These are phyloP conservation scores for Sphaerulina vaccinii DNA, from an alignment of 2,329 filamentous ascomycete genomes.

Conservation along the genomic window DNA sequence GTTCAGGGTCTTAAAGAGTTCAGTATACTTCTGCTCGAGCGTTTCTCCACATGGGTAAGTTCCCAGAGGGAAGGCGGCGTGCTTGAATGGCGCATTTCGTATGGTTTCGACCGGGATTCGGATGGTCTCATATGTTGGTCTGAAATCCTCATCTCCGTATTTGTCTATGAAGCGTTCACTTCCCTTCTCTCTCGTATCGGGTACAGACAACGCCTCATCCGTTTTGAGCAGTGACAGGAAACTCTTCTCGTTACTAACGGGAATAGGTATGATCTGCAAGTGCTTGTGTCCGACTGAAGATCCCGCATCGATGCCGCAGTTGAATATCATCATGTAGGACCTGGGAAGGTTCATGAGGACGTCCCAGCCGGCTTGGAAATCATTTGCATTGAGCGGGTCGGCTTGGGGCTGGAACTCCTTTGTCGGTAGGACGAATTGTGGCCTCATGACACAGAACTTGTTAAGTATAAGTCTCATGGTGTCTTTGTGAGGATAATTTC, in stretches of 20 bases:
- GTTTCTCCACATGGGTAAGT: not conserved
- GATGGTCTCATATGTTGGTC: no score
- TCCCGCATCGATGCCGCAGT: conserved; percentile 47
- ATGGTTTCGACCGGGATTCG: no score
- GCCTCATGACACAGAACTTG: conserved; percentile 40
- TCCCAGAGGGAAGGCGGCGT: not conserved
- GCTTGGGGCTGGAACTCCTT: conserved; percentile 40
- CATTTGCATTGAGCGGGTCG: conserved; percentile 39
- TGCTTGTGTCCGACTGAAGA: conserved; percentile 49
- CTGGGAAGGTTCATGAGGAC: conserved; percentile 34
- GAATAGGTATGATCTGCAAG: conserved; percentile 44
- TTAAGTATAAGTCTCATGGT: conserved; percentile 40
- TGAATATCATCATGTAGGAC: conserved; percentile 44
- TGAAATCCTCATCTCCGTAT: no score
- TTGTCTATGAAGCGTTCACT: no score
- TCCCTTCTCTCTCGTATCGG: no score
- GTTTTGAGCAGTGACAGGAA: conserved; percentile 15
- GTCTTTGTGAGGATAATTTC: no score
- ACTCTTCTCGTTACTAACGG: conserved; percentile 19
- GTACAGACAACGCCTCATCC: not conserved
- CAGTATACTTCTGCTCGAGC: conserved; percentile 23
- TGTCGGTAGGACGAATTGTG: conserved; percentile 43
- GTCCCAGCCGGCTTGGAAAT: conserved; percentile 42
- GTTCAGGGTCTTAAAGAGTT: conserved; percentile 16
- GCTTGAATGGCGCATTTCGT: conserved; percentile 14